Base-by-base conservation (phyloP, 345 rosid genomes). In the Gossypium anomalum region DNA sequence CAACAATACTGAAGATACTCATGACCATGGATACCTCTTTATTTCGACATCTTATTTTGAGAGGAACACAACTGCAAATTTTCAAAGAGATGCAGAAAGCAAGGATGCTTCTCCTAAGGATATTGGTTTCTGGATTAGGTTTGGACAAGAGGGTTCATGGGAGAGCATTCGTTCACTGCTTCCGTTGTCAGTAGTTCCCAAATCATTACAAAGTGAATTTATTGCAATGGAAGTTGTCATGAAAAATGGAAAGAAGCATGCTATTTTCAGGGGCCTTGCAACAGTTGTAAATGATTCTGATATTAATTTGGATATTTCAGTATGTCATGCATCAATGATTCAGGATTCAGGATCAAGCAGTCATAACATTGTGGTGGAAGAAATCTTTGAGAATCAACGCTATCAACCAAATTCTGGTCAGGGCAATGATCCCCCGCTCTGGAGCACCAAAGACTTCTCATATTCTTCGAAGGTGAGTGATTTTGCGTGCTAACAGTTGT, bases 171-270 rank as follows among this genome's bases (percentile, higher is more conserved):
- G 97, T 16, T 93, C 97, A 19, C 79, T 91, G 80, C 97, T 95
- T 83, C 94, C 99, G 0, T 76, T 91, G 74, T 87, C 97, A 34
- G 88, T 93, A 43, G 92, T 87, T 66, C 99, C 99, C 27, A 93
- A 86, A 77, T 80, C 81, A 72, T 77, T 91, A 29, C 77, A 85
- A 55, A 80, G 82, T 59, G 89, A 93, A 71, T 91, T 82, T 75
- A 66, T 91, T 80, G 99, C 97, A 60, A 86, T 95, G 87, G 99
- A 93, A 82, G 90, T 91, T 79, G 78, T 84, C 64, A 82, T 92
- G 90, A 91, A 88, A 87, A 87, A 91, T 86, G 97, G 99, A 75
- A 91, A 89, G 92, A 95, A 93, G 83, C 97, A 93, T 75, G 96
- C 84, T 70, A 81, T 88, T 84, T 91, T 95, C 78, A 90, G 99